Evolutionary conservation across 345 rosid species (phyloP).

Genomic region (Citrus reticulata): DNA sequence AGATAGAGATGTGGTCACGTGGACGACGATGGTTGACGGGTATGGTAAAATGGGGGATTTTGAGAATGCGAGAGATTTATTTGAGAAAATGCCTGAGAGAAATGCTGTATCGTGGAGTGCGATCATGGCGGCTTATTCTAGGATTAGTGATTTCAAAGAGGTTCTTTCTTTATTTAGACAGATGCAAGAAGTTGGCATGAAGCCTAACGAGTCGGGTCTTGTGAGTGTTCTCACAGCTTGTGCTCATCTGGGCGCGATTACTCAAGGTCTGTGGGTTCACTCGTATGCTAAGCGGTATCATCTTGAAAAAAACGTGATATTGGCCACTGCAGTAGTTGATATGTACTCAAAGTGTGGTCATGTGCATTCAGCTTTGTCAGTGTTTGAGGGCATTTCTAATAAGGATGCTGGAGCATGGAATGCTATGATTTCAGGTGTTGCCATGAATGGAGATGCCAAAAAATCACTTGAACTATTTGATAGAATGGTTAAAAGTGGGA

Average conservation of each 20-base stretch:
- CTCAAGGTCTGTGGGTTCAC: conserved; percentile 38
- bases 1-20: conserved; percentile 28
- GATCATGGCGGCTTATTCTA: conserved; percentile 38
- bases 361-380: conserved; percentile 21
- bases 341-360: conserved; percentile 36
- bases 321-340: conserved; percentile 36
- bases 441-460: conserved; percentile 28
- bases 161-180: conserved; percentile 29
- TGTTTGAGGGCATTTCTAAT: conserved; percentile 22
- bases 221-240: conserved; percentile 37
- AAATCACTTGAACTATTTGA: conserved; percentile 27
- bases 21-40: conserved; percentile 32
- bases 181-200: conserved; percentile 23
- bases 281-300: conserved; percentile 20
- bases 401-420: conserved; percentile 38
- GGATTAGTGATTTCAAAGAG: conserved; percentile 28
- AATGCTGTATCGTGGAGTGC: conserved; percentile 36
- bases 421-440: conserved; percentile 33
- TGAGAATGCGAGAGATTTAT: conserved; percentile 25
- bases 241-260: conserved; percentile 30
- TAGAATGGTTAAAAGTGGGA: conserved; percentile 19
- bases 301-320: conserved; percentile 21
- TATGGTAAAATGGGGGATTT: conserved; percentile 25
- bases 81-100: conserved; percentile 35
- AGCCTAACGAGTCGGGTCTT: conserved; percentile 34